phyloP scores from a whole-genome alignment of 768 basidiomycete genomes.

The Strobilomyces dryophilus region DNA sequence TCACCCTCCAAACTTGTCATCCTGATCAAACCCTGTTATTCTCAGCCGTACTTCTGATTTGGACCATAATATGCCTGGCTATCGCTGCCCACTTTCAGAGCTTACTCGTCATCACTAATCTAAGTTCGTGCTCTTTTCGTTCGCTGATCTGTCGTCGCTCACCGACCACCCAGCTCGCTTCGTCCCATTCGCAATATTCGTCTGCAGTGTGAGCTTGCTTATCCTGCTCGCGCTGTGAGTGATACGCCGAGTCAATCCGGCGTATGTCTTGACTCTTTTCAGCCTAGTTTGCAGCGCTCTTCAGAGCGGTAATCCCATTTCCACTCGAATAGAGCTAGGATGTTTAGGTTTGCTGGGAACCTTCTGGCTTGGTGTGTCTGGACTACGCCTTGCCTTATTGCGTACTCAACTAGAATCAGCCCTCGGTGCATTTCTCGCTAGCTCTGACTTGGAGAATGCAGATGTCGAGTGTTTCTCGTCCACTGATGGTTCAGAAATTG shows the following conservation, averaged over 20 bases:
- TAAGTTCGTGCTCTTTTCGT: slow-evolving; percentile 49
- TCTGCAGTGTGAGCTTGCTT: slow-evolving; percentile 65
- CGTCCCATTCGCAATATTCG: slow-evolving; percentile 82
- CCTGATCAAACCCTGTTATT: background rate
- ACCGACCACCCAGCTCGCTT: slow-evolving; percentile 60
- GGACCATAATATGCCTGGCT: slow-evolving; percentile 74
- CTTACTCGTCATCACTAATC: slow-evolving; percentile 68
- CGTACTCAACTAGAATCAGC: slow-evolving; percentile 39
- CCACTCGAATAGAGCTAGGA: slow-evolving; percentile 71
- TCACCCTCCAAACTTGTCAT: background rate
- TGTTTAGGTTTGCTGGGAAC: slow-evolving; percentile 67
- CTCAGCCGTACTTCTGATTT: slow-evolving; percentile 61
- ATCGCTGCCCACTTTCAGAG: slow-evolving; percentile 77
- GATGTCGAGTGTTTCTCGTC: slow-evolving; percentile 80
- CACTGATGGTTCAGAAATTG: slow-evolving; percentile 44
- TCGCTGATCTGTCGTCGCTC: background rate
- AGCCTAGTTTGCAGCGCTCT: slow-evolving; percentile 66
- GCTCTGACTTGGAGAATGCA: slow-evolving; percentile 73
- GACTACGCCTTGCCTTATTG: background rate
- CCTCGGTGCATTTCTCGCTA: slow-evolving; percentile 66
- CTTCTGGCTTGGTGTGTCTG: slow-evolving; percentile 70
- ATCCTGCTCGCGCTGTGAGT: slow-evolving; percentile 66
- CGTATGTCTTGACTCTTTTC: slow-evolving; percentile 1
- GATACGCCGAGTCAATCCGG: background rate
- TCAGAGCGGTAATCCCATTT: slow-evolving; percentile 69